Conservation (phyloP, 2,329 filamentous ascomycete species). For the Penicillium sp. region DNA sequence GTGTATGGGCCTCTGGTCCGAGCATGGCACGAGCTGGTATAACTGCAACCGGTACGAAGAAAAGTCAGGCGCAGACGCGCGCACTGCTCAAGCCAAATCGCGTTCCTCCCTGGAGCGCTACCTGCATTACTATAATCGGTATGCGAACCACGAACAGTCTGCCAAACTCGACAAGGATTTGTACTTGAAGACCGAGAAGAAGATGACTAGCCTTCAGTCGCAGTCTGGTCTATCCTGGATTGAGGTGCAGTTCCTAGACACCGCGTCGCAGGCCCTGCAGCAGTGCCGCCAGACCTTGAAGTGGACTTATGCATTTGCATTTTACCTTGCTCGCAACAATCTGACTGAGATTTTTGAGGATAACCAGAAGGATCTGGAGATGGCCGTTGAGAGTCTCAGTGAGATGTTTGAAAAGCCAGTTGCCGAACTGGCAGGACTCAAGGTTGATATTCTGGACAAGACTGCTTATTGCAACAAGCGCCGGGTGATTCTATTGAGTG, state of each 20-base stretch:
- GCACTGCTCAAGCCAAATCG: conserved; percentile 88
- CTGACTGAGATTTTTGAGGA: conserved; percentile 96
- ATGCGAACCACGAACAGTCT: conserved; percentile 97
- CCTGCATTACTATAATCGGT: conserved; percentile 97
- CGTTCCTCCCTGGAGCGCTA: conserved; percentile 92
- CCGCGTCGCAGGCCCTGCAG: conserved; percentile 88
- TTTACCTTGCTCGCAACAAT: conserved; percentile 95
- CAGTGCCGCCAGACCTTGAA: conserved; percentile 97
- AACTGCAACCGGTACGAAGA: conserved; percentile 98
- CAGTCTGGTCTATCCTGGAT: conserved; percentile 98
- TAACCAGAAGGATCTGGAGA: conserved; percentile 96
- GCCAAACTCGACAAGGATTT: conserved; percentile 96
- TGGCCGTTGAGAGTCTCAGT: conserved; percentile 95
- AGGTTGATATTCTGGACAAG: conserved; percentile 98
- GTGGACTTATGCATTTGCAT: conserved; percentile 99
- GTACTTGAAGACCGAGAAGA: conserved; percentile 94
- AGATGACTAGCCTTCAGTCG: conserved; percentile 95
- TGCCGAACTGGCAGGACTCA: conserved; percentile 78
- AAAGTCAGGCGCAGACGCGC: conserved; percentile 85
- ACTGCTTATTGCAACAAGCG: conserved; percentile 95
- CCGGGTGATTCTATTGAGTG: conserved; percentile 81
- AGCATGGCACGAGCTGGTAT: conserved; percentile 99
- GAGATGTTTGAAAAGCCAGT: conserved; percentile 99
- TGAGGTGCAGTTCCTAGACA: conserved; percentile 94
- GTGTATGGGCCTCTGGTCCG: conserved; percentile 99